phyloP scores from a whole-genome alignment of 176 grass and related monocot species.

The Oryza coarctata region DNA sequence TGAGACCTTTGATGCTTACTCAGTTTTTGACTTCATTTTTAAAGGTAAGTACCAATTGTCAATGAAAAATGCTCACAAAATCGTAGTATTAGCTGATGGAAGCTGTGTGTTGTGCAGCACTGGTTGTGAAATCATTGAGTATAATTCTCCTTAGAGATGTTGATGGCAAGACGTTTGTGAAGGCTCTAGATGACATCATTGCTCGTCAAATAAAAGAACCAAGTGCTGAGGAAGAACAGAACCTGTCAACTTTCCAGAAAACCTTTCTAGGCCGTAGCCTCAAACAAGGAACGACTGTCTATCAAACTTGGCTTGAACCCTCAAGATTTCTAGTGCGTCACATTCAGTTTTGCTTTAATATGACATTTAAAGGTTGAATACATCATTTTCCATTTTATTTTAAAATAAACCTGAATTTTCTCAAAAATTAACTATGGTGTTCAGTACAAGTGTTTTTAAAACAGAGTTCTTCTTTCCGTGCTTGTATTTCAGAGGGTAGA shows the following conservation, averaged over 20 bases:
- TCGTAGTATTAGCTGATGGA: conserved; percentile 34
- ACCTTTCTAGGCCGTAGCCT: conserved; percentile 71
- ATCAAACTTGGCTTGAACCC: conserved; percentile 71
- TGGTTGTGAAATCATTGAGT: conserved; percentile 67
- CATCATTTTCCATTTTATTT: background rate
- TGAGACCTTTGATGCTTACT: conserved; percentile 53
- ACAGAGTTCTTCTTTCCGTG: no score
- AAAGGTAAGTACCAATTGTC: conserved; percentile 47
- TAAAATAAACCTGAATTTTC: background rate
- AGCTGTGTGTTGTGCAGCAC: conserved; percentile 48
- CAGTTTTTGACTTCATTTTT: conserved; percentile 71
- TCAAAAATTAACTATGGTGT: background rate
- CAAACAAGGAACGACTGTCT: conserved; percentile 64
- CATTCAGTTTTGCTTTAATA: background rate
- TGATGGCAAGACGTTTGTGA: conserved; percentile 82
- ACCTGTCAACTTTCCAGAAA: conserved; percentile 58
- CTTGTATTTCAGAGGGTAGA: background rate
- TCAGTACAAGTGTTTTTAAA: conserved; percentile 3
- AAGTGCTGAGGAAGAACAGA: conserved; percentile 52
- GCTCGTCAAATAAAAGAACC: conserved; percentile 56
- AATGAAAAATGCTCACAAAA: background rate
- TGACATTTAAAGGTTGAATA: background rate
- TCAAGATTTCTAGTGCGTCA: conserved; percentile 72
- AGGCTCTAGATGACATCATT: conserved; percentile 82
- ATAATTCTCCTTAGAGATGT: conserved; percentile 85